Percentiles rank a stretch among this genome's conserved stretches.
Evolutionary conservation across 352 stramenopile species (phyloP).

Genomic region (Detonula confervacea): DNA sequence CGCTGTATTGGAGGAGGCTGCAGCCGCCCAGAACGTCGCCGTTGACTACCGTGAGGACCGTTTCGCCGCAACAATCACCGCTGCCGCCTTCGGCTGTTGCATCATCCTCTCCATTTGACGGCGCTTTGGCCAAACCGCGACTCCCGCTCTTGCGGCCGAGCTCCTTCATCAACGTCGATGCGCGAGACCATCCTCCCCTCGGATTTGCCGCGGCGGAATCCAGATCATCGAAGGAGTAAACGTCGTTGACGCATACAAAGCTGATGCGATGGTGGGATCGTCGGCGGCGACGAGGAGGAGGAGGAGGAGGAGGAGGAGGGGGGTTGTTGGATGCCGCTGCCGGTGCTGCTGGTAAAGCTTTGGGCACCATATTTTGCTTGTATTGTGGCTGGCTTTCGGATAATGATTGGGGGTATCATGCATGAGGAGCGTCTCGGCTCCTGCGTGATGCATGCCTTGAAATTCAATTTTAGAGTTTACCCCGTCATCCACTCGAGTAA

Average conservation of each 20-base stretch:
- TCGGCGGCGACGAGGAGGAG: too few species aligned
- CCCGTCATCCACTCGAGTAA: too few species aligned
- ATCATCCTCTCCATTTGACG: too few species aligned
- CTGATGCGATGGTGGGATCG: constrained; percentile 38
- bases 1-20: constrained; percentile 38
- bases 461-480: too few species aligned
- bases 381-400: not conserved
- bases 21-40: constrained; percentile 64
- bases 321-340: too few species aligned
- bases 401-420: too few species aligned
- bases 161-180: constrained; percentile 50
- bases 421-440: too few species aligned
- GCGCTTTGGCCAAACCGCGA: too few species aligned
- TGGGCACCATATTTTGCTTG: not conserved
- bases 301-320: too few species aligned
- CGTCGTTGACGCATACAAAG: constrained; percentile 63
- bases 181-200: constrained; percentile 49
- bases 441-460: too few species aligned
- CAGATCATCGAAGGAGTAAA: constrained; percentile 59
- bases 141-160: not conserved
- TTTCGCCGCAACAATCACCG: not conserved
- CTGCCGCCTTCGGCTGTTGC: too few species aligned
- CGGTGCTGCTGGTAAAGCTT: not conserved
- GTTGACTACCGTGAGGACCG: constrained; percentile 43
- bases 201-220: constrained; percentile 21